Evolutionary conservation across 2,329 filamentous ascomycete species (phyloP).

Genomic region (Epichloe amarillans): DNA sequence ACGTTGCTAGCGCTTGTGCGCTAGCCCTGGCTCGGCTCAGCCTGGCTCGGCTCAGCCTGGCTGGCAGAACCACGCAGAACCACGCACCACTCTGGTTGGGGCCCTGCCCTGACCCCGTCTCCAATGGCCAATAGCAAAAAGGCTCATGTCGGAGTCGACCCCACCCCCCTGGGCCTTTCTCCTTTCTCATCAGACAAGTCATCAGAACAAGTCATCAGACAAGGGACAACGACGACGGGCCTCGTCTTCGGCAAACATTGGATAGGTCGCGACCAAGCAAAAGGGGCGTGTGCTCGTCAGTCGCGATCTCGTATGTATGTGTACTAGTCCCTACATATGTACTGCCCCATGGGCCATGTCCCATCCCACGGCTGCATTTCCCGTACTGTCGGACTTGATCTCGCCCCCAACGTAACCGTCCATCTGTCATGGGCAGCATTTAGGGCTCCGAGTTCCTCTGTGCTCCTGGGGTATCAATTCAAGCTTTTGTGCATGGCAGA

Average conservation of each 20-base stretch:
- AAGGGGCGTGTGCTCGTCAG: slow-evolving; percentile 1
- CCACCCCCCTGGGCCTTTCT: slow-evolving; percentile 1
- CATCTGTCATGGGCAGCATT: slow-evolving; percentile 10
- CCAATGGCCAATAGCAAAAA: slow-evolving; percentile 13
- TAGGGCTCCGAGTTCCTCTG: slow-evolving; percentile 14
- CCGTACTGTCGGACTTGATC: slow-evolving; percentile 10
- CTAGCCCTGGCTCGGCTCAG: slow-evolving; percentile 3
- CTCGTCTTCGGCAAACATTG: slow-evolving; percentile 20
- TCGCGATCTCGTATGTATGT: not conserved
- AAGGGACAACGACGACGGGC: slow-evolving; percentile 1
- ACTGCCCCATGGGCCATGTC: slow-evolving; percentile 3
- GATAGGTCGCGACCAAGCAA: slow-evolving; percentile 9
- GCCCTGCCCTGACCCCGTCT: slow-evolving; percentile 13
- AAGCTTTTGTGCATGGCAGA: slow-evolving; percentile 1
- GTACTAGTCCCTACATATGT: no score
- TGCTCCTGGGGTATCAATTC: slow-evolving; percentile 3
- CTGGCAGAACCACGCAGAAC: slow-evolving; percentile 5
- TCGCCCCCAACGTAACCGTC: slow-evolving; percentile 12
- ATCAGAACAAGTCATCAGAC: not conserved
- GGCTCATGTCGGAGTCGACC: slow-evolving; percentile 4
- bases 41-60: not conserved
- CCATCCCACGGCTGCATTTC: slow-evolving; percentile 8
- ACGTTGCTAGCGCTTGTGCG: not conserved
- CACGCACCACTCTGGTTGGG: not conserved
- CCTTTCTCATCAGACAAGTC: not conserved